A percentile compares a stretch with the other conserved stretches of the same genome.
Evolutionary conservation across 768 basidiomycete species (phyloP).

Genomic region (Cantharellus cinnabarinus): DNA sequence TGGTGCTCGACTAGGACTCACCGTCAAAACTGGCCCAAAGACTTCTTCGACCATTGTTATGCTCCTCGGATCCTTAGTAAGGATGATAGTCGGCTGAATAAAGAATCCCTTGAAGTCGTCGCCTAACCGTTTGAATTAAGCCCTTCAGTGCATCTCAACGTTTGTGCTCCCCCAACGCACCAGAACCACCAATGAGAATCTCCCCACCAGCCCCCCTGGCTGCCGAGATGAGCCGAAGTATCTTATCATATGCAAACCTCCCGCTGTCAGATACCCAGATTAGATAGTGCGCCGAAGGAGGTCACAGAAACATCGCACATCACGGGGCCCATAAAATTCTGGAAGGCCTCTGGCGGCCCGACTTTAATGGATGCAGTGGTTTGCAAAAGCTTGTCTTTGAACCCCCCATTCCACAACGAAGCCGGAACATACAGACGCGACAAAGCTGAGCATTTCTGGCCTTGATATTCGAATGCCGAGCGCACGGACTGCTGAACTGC

Average conservation of each 20-base stretch:
- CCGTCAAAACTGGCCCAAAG: slow-evolving; percentile 90
- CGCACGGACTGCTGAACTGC: slow-evolving; percentile 80
- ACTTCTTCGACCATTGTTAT: slow-evolving; percentile 89
- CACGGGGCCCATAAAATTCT: slow-evolving; percentile 88
- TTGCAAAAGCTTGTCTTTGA: slow-evolving; percentile 55
- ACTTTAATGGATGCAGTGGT: slow-evolving; percentile 75
- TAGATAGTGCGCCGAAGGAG: background rate
- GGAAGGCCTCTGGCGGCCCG: slow-evolving; percentile 53
- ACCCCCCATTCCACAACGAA: slow-evolving; percentile 65
- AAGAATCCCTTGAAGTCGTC: slow-evolving; percentile 88
- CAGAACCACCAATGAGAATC: slow-evolving; percentile 65
- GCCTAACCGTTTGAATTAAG: slow-evolving; percentile 15
- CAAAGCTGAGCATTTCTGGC: slow-evolving; percentile 95
- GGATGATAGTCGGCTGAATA: slow-evolving; percentile 83
- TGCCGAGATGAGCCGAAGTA: slow-evolving; percentile 60
- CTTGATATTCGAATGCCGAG: slow-evolving; percentile 90
- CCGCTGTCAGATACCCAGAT: slow-evolving; percentile 27
- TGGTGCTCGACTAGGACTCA: slow-evolving; percentile 16
- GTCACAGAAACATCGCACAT: slow-evolving; percentile 33
- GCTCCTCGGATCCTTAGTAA: slow-evolving; percentile 75
- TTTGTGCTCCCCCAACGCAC: slow-evolving; percentile 19
- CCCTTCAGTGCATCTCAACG: background rate
- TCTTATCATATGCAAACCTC: slow-evolving; percentile 74
- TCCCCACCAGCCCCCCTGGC: slow-evolving; percentile 83
- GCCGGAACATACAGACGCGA: slow-evolving; percentile 81